Evolutionary conservation across 768 basidiomycete genomes (phyloP), one percentile per base, ranked within the genome.

Genomic region (Phallus indusiatus): DNA sequence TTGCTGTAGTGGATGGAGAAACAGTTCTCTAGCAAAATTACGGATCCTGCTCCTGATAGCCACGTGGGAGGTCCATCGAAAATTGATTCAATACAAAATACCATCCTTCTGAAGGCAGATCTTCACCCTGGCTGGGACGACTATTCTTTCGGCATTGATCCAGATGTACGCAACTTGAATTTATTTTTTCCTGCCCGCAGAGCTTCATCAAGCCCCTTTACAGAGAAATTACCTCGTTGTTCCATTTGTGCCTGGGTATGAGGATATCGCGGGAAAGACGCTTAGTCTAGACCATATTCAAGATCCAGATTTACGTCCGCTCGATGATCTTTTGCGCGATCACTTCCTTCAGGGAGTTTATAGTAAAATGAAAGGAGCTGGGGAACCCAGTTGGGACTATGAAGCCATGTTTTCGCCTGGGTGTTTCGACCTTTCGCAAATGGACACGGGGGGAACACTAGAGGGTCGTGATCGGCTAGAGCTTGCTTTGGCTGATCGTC

Each of bases 261-360:
- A 54, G 33, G 66, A 69, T 62, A 64, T 72, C 61, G 57, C 67
- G 51, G 69, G 70, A 34, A 60, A 56, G 1, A 24, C 33, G 35
- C 66, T 71, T 47, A 58, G 63, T 10, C 63, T 70, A 7, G 64
- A 69, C 58, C 71, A 72, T 55, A 72, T 72, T 51, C 33, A 60
- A 18, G 67, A 70, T 55, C 66, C 66, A 5, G 67, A 28, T 12
- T 35, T 68, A 16, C 69, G 69, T 51, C 71, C 72, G 11, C 68
- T 73, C n/a, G 69, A 73, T 50, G 67, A 68, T 50, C 65, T 71
- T n/a, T 66, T 73, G 60, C 56, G 46, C n/a, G 69, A 71, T 55
- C 72, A 73, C 58, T 71, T 73, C 59, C 60, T 62, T 18, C 70
- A 73, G 54, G 68, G 70, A 34, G 36, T 72, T 5, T 61, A 70